A percentile compares a stretch with the other conserved stretches of the same genome.
phyloP scores from a whole-genome alignment of 257 asterid genomes.

The Fraxinus excelsior region DNA sequence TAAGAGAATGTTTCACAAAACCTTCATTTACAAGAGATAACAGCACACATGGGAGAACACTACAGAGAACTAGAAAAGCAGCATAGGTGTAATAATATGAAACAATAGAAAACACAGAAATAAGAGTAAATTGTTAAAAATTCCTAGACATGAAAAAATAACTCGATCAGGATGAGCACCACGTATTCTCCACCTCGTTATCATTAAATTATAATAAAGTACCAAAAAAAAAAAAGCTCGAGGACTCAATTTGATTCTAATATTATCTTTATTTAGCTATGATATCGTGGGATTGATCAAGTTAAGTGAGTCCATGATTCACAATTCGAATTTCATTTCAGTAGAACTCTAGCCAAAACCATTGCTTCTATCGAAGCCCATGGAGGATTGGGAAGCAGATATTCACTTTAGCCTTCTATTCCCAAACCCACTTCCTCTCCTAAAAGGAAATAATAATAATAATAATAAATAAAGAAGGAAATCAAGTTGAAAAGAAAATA shows the following conservation, averaged over 20 bases:
- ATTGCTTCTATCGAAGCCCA: too few species aligned
- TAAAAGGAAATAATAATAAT: too few species aligned
- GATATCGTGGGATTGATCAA: too few species aligned
- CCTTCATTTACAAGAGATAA: background rate
- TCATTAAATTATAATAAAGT: background rate
- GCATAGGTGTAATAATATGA: background rate
- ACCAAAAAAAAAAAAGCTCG: background rate
- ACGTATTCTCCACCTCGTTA: background rate
- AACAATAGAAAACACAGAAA: background rate
- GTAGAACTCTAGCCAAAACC: too few species aligned
- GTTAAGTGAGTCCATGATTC: too few species aligned
- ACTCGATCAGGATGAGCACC: background rate
- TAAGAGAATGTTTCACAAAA: background rate
- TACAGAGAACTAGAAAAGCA: background rate
- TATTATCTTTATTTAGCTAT: too few species aligned
- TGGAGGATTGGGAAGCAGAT: too few species aligned
- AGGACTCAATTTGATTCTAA: background rate
- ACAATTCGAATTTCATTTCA: too few species aligned
- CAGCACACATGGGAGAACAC: background rate
- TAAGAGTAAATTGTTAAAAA: background rate
- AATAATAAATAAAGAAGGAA: too few species aligned
- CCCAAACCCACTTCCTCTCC: too few species aligned
- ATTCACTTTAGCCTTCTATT: too few species aligned
- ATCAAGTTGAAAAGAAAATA: too few species aligned
- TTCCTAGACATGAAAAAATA: background rate